Evolutionary conservation across 306 rosid species (phyloP).

Genomic region (Psophocarpus tetragonolobus): DNA sequence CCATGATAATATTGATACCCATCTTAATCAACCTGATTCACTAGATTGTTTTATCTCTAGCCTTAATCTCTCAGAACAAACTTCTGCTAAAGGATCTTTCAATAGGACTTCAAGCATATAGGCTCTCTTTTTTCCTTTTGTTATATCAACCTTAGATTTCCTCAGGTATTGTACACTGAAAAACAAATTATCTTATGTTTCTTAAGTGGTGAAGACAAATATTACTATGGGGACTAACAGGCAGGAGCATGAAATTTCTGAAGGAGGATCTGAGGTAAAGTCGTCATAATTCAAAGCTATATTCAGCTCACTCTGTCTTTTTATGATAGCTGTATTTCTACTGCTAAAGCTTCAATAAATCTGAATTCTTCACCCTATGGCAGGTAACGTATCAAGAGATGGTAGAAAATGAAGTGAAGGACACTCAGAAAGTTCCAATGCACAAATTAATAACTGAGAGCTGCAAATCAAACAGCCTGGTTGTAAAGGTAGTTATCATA

Average conservation of each 20-base stretch:
- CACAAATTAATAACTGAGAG: conserved; percentile 55
- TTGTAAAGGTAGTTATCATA: conserved; percentile 59
- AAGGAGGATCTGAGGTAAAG: conserved; percentile 59
- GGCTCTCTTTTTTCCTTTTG: background rate
- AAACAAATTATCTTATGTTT: conserved; percentile 18
- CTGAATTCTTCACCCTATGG: background rate
- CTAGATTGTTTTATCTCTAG: background rate
- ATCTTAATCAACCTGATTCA: background rate
- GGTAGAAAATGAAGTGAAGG: conserved; percentile 52
- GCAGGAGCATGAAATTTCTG: conserved; percentile 46
- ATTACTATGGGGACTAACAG: conserved; percentile 66
- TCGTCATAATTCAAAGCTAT: conserved; percentile 17
- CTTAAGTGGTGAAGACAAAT: conserved; percentile 38
- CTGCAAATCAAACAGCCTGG: conserved; percentile 80
- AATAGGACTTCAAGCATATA: background rate
- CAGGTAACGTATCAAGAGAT: conserved; percentile 43
- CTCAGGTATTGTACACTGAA: conserved; percentile 2
- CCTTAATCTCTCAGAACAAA: background rate
- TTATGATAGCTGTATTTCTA: background rate
- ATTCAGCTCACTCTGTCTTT: background rate
- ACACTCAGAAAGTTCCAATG: conserved; percentile 43
- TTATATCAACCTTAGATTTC: conserved; percentile 15
- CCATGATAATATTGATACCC: background rate
- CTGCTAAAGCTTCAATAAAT: conserved; percentile 1
- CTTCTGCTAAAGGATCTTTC: background rate